Base-by-base conservation (phyloP, 2,329 filamentous ascomycete genomes). In the Cladorrhinum sp. region DNA sequence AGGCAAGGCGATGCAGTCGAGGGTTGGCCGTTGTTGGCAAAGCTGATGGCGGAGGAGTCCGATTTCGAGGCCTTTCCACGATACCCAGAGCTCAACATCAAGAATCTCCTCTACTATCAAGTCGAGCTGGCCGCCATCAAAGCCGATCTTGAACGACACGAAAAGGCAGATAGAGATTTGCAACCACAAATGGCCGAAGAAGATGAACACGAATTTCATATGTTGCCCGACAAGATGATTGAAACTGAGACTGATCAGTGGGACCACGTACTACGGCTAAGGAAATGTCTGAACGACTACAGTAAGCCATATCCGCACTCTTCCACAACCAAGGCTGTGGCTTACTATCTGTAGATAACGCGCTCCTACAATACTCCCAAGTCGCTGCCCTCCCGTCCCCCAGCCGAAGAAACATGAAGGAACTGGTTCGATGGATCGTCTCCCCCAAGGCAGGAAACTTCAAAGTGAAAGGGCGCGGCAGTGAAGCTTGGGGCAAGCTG, bases 41-140 rank as follows among this genome's bases (percentile, higher is more conserved):
- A 36, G 9, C 18, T 50, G 24, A 50, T 57, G 46, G 28, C 39
- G 10, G 16, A 21, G 28, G 30, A 51, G 20, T 26, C 55, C 20
- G 58, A 28, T 12, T 58, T 59, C 21, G 49, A 23, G 20, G 57
- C 49, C 28, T 54, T 59, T 20, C 14, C 21, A n/a, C 49, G 57
- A 21, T 57, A 50, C 26, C 3, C 18, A 10, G 42, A 50, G n/a
- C 48, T 57, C 3, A 51, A 57, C 14, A 18, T 57, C 10, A 57
- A 57, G 28, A 57, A 57, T 18, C 55, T 57, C 1, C 26, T 57
- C 1, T 57, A 54, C 14, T 46, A 53, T n/a, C 23, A 61, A 26
- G 59, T 42, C 21, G 51, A 49, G 23, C 46, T 55, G 9, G 30
- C 53, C 6, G 21, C 20, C 1, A 42, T 55, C 16, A 28, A 5